phyloP scores from a whole-genome alignment of 768 basidiomycete genomes.

The Phlegmacium glaucopus region DNA sequence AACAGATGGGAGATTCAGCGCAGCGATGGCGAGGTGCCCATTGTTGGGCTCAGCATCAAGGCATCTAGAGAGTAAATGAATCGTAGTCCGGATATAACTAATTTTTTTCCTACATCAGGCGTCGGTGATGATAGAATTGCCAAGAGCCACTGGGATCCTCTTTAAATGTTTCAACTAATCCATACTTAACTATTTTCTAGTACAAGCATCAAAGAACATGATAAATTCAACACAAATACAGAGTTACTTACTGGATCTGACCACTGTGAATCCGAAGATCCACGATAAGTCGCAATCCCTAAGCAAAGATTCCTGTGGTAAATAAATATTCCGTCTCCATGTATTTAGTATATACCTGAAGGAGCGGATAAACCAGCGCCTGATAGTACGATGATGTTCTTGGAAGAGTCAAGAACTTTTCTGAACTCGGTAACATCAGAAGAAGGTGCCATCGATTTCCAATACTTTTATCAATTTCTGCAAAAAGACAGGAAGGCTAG shows the following conservation, averaged over 20 bases:
- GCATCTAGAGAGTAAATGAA: constrained; percentile 17
- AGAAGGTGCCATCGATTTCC: constrained; percentile 6
- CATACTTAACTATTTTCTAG: constrained; percentile 19
- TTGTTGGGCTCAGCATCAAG: constrained; percentile 39
- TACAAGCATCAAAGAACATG: neutral
- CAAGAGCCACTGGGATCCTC: constrained; percentile 37
- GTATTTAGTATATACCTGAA: constrained; percentile 7
- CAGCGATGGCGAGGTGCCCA: constrained; percentile 41
- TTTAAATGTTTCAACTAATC: constrained; percentile 37
- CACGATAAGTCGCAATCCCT: constrained; percentile 14
- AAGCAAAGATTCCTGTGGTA: neutral
- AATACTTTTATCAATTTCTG: neutral
- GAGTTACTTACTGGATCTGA: constrained; percentile 6
- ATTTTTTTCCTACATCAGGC: constrained; percentile 29
- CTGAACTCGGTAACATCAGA: constrained; percentile 6
- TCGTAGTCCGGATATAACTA: neutral
- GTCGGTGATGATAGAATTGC: constrained; percentile 46
- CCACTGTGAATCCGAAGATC: constrained; percentile 9
- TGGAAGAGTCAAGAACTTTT: constrained; percentile 1
- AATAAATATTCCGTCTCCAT: neutral
- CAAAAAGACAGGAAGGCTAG: no score
- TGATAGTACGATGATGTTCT: constrained; percentile 12
- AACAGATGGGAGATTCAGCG: constrained; percentile 28
- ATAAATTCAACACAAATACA: neutral
- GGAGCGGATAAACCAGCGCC: constrained; percentile 17